phyloP scores from a whole-genome alignment of 208 protist species.

The Leishmania mexicana region DNA sequence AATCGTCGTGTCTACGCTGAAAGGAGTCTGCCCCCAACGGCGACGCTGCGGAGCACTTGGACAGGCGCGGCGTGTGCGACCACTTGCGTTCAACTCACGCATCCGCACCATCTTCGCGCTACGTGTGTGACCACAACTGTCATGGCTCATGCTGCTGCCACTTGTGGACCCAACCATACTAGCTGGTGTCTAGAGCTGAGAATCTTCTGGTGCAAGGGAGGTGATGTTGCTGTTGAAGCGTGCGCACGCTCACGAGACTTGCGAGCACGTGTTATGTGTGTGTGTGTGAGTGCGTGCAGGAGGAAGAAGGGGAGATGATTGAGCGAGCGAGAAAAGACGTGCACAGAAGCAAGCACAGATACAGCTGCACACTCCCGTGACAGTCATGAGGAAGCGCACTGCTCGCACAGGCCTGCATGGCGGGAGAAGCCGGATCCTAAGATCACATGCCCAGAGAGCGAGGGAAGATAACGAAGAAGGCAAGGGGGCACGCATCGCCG shows the following conservation, averaged over 20 bases:
- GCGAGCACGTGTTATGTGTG: neutral
- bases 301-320: neutral
- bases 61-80: slow-evolving; percentile 10
- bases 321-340: neutral
- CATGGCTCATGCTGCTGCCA: neutral
- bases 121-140: neutral
- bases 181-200: neutral
- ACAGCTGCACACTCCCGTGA: neutral
- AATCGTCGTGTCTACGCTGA: neutral
- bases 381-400: neutral
- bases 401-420: neutral
- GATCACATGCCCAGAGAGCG: neutral
- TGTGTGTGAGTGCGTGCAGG: neutral
- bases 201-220: neutral
- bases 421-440: neutral
- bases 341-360: neutral
- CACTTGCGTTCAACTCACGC: neutral
- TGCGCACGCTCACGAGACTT: neutral
- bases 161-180: neutral
- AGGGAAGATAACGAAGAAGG: neutral
- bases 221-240: neutral
- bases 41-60: slow-evolving; percentile 18
- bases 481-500: neutral
- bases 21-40: neutral
- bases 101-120: neutral